A percentile compares a stretch with the other conserved stretches of the same genome.
phyloP scores from a whole-genome alignment of 768 basidiomycete genomes.

The Antrodiella citrinella region DNA sequence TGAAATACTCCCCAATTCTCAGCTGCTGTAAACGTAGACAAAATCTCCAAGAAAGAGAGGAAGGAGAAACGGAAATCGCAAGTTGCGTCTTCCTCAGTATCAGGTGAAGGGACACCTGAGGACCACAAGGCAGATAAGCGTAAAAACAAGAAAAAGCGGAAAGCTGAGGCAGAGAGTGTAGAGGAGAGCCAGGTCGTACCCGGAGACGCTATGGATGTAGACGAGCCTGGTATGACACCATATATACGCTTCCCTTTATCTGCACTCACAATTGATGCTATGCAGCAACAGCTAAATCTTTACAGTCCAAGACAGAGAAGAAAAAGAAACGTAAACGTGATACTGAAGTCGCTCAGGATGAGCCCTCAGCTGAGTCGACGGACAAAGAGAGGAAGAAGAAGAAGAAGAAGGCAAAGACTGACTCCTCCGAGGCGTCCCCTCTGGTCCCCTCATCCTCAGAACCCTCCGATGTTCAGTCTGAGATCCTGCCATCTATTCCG shows the following conservation, averaged over 20 bases:
- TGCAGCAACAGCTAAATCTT: neutral
- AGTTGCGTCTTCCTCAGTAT: constrained; percentile 6
- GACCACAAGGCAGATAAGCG: constrained; percentile 1
- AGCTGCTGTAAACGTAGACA: too few species aligned
- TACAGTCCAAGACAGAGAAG: constrained; percentile 25
- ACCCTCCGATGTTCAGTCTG: constrained; percentile 10
- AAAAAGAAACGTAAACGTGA: constrained; percentile 37
- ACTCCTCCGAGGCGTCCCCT: constrained; percentile 14
- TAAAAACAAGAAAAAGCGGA: constrained; percentile 7
- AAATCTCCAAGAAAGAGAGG: constrained; percentile 2
- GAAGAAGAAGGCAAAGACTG: constrained; percentile 19
- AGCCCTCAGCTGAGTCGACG: neutral
- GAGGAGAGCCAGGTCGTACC: neutral
- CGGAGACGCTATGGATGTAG: neutral
- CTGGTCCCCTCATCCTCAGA: constrained; percentile 8
- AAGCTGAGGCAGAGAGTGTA: constrained; percentile 3
- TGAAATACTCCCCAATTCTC: too few species aligned
- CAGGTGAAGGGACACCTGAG: constrained; percentile 2
- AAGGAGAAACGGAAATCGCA: constrained; percentile 15
- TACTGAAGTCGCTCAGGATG: constrained; percentile 16
- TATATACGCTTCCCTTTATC: neutral
- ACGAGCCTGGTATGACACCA: constrained; percentile 4
- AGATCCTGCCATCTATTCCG: constrained; percentile 1
- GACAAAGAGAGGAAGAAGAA: constrained; percentile 11
- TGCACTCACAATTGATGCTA: neutral